Base-by-base conservation (phyloP, 169 alveolate genomes). In the Fabrea salina region DNA sequence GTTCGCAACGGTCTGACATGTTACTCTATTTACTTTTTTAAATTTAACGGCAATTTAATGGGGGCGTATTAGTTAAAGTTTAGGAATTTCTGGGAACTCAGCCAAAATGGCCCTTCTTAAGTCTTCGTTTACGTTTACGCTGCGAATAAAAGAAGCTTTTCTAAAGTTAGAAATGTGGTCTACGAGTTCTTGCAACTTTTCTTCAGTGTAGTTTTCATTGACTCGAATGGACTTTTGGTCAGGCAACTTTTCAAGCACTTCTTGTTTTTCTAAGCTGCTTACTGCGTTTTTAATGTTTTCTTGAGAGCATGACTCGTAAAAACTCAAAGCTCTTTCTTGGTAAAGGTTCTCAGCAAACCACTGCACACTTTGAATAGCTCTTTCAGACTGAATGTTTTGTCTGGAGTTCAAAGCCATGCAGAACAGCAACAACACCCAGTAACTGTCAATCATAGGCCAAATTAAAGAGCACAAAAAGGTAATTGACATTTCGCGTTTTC, bases 391-490 rank as follows among this genome's bases (percentile, higher is more conserved):
- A 19, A 50, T 30, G 27, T 25, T 25, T 22, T 47, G 59, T 50
- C 49, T 70, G 22, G 39, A n/a, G 25, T 50, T 41, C 8, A 70
- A 49, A 27, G 79, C 79, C 19, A 22, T 30, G 19, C 50, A 47
- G 35, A 35, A 70, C 11, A 37, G 27, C 8, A 86, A 33, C 1
- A 91, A 76, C 0, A 82, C 59, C 91, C 93, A 91, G 68, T 85
- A 91, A 25, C 90, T 50, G 43, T 91, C 96, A 16, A 91, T 87
- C 37, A 89, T 40, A 13, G 94, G 93, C 90, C 89, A 89, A 33
- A 89, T 27, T 16, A 88, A 56, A 13, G 89, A 80, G 57, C 90
- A 75, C 30, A 81, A 68, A 79, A 83, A 83, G 47, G 58, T 22
- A 71, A 83, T 44, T 37, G 70, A 57, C 25, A 66, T 49, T 43